Base-by-base conservation (phyloP, 2,329 filamentous ascomycete genomes). In the Dendrostoma leiphaemia region DNA sequence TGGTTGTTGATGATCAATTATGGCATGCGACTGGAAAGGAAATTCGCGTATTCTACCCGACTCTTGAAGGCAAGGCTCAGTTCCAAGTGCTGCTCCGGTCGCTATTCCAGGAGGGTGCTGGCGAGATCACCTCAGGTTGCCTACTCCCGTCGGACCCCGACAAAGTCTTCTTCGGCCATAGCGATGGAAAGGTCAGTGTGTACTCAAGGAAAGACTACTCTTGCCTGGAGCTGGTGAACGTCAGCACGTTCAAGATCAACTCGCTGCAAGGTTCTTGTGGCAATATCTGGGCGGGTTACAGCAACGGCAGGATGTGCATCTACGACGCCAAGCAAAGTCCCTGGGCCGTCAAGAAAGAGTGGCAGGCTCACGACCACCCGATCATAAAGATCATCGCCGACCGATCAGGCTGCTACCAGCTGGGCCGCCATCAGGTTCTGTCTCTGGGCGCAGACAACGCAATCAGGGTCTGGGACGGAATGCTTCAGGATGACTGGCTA, bases 201-300 rank as follows among this genome's bases (percentile, higher is more conserved):
- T 97, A 96, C 71, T 93, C 90, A 12, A 83, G 83, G 23, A 80
- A 78, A 23, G 85, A 92, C 63, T 94, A 89, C 66, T 74, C 84
- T 1, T 96, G 90, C 63, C 66, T 95, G n/a, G 84, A 83, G 5
- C 79, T 96, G 32, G 76, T 97, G 57, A 96, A 85, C 64, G 82
- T 97, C 62, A 97, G 91, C 69, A 82, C 92, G 13, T 97, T 95
- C 80, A 97, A 97, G 71, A 96, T 99, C 70, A 96, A 91, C 67
- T 86, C 89, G 32, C 76, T 99, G 51, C 83, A 86, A 2, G 90
- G 91, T 8, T 88, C 91, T 3, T 92, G 91, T 5, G 82, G 86
- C 57, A 83, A 90, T 64, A 77, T 99, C 1, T 99, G 94, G 94
- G 91, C 91, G 26, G 93, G 88, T 3, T 97, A 92, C 74, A 97